Base-by-base conservation (phyloP, 2,329 filamentous ascomycete genomes). In the Apiospora phragmitis region DNA sequence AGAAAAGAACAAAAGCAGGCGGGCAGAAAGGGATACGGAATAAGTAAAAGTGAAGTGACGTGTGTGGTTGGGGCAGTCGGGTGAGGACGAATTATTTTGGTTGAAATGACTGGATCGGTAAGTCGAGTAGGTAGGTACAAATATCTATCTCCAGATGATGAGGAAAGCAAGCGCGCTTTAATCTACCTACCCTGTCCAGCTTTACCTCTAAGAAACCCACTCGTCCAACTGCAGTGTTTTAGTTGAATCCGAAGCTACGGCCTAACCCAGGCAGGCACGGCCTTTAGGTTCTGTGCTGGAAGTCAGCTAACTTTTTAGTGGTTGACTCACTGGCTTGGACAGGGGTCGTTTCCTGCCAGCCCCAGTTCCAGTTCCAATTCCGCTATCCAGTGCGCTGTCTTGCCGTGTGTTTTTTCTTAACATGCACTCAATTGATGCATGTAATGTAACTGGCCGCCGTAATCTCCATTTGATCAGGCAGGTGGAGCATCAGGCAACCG, bases 291-390 rank as follows among this genome's bases (percentile, higher is more conserved):
- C 51, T 51, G 47, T 18, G 47, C 47, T 62, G 51, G 29, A 62
- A 35, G 29, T 62, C 51, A n/a, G 51, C 51, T 62, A 62, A 62
- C 29, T 62, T 49, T 47, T 62, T 62, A 62, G 51, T 38, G 55
- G 32, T 62, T 62, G 55, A 38, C 29, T 38, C 51, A 59, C 29
- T 59, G 51, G 18, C 16, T 59, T 59, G 7, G 29, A n/a, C 51
- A 35, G 29, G 51, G 51, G 29, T 59, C 51, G n/a, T 21, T 38
- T 21, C 8, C 51, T 38, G 18, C 21, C 55, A 62, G 32, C 55
- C 32, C 29, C 55, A 62, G 32, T 38, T 55, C 14, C 49, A 9
- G 4, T 49, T 18, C 29, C 29, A 35, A 14, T 32, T 32, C 49
- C 24, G 49, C 26, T 35, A 16, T 35, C 26, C 24, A 35, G 29